Evolutionary conservation across 1,139 yeast genomes (phyloP), one percentile per base, ranked within the genome.

Genomic region (Hanseniaspora sp.): DNA sequence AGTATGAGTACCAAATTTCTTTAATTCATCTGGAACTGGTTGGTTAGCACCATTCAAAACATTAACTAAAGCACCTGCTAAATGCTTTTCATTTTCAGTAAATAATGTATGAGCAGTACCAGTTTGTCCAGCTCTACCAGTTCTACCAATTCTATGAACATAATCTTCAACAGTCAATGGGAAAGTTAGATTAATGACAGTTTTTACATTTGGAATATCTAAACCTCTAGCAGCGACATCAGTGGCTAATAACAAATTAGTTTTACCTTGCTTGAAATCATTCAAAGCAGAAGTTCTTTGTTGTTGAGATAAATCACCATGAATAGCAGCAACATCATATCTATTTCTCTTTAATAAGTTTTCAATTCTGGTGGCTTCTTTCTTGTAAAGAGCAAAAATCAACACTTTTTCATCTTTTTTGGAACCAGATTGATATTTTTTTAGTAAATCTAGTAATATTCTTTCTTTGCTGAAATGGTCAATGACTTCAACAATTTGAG

Each of bases 151-250:
- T 72, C 98, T 80, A 69, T 92, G 98, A 49, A 92, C 98, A 65
- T 92, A 92, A 71, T 94, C 98, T 71, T 92, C 99, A 29, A 87
- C 95, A 0, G 98, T 92, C 63, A 94, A 77, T 52, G 99, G 99
- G 82, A 92, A 92, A 4, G 98, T 92, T 69, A 94, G 75, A 69
- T 92, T 92, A 67, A 92, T 88, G 49, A 92, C 99, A 34, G 88
- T 86, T 69, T 90, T 92, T 60, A 92, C 99, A 62, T 94, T 87
- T 52, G 99, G 98, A 62, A 92, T 92, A 70, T 92, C 99, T 62
- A 92, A 77, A 59, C 99, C 99, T 73, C 99, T 80, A 38, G 98
- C 98, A 46, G 99, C 99, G 55, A 92, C 99, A 73, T 94, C 98
- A 1, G 99, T 92, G 39, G 99, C 99, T 63, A 92, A 76, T 66